Evolutionary conservation across 768 basidiomycete genomes (phyloP).

Genomic region (Hydnomerulius pinastri): DNA sequence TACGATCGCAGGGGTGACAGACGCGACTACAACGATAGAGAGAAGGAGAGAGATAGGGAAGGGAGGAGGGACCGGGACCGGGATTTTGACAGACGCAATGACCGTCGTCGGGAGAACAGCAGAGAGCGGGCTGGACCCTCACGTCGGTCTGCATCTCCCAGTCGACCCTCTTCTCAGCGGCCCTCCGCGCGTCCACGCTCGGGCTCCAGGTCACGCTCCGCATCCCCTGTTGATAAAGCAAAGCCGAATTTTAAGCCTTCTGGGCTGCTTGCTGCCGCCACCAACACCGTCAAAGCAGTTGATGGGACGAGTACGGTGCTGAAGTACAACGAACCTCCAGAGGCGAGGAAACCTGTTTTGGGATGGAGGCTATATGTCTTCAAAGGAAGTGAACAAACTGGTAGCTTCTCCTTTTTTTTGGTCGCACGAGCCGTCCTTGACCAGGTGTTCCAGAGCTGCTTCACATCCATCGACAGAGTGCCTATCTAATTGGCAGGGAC

Average conservation of each 20-base stretch:
- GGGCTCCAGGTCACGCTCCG: conserved; percentile 44
- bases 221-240: conserved; percentile 53
- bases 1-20: conserved; percentile 7
- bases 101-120: conserved; percentile 25
- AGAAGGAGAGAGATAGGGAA: conserved; percentile 12
- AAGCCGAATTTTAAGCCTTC: conserved; percentile 92
- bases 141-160: conserved; percentile 66
- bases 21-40: conserved; percentile 4
- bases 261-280: conserved; percentile 92
- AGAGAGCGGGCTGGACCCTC: conserved; percentile 34
- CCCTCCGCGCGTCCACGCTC: conserved; percentile 39
- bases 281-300: conserved; percentile 79
- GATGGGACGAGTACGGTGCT: conserved; percentile 83
- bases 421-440: not conserved
- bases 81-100: conserved; percentile 38
- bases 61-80: conserved; percentile 45
- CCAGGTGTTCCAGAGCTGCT: conserved; percentile 62
- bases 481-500: conserved; percentile 92
- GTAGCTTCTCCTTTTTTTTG: conserved; percentile 50
- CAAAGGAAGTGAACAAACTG: conserved; percentile 90
- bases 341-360: conserved; percentile 87
- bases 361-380: conserved; percentile 98
- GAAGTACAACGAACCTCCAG: conserved; percentile 98
- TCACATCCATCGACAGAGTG: conserved; percentile 92
- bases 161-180: conserved; percentile 27